These are phyloP conservation scores for Dactylellina haptotyla DNA, from an alignment of 2,329 filamentous ascomycete species.

Conservation along the genomic window DNA sequence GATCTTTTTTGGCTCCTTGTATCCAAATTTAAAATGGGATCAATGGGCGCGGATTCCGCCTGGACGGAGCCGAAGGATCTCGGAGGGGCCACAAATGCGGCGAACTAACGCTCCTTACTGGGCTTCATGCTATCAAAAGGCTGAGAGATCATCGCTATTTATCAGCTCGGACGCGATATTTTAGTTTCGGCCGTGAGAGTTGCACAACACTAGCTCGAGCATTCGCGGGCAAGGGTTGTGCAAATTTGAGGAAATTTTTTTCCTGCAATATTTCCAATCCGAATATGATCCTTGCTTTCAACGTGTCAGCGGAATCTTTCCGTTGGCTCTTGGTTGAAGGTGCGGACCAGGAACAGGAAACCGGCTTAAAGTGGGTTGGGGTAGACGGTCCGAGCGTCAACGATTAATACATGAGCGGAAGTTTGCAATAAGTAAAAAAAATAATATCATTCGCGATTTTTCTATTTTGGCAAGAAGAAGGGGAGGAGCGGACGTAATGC, in stretches of 20 bases:
- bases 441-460: no score
- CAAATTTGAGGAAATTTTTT: no score
- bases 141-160: neutral
- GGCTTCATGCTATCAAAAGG: neutral
- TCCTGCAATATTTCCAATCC: constrained; percentile 28
- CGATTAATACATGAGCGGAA: constrained; percentile 20
- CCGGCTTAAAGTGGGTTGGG: constrained; percentile 29
- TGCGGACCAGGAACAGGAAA: constrained; percentile 49
- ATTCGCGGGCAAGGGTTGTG: neutral
- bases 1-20: neutral
- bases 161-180: neutral
- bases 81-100: neutral
- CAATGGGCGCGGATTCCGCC: neutral
- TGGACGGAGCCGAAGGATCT: constrained; percentile 15
- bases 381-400: constrained; percentile 46
- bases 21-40: constrained; percentile 4
- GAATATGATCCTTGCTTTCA: constrained; percentile 26
- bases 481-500: neutral
- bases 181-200: neutral
- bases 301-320: constrained; percentile 36
- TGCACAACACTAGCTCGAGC: neutral
- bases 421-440: no score
- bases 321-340: constrained; percentile 22
- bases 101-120: neutral
- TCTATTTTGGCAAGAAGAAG: neutral